Base-by-base conservation (phyloP, 2,329 filamentous ascomycete species). In the Rugonectria rugulosa region DNA sequence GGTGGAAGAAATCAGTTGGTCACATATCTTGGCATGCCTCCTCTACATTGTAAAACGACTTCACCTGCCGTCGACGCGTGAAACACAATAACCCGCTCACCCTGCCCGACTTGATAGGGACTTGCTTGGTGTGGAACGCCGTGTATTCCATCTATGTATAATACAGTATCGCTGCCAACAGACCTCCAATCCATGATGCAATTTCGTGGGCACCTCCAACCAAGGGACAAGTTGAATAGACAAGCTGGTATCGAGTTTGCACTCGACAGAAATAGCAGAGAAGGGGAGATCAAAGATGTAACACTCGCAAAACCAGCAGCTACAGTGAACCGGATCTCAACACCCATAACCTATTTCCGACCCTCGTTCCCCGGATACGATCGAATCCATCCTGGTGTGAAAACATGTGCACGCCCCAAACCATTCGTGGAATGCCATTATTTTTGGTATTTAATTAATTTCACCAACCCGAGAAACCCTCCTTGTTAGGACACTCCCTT, bases 301-400 rank as follows among this genome's bases (percentile, higher is more conserved):
- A 63, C 56, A 65, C 58, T 64, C 49, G 62, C 64, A 66, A 63
- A 67, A 63, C 58, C 62, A 57, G 63, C 59, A 57, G 60, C 59
- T 58, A 40, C 63, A 56, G 48, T 60, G 56, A 54, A 48, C 57
- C 51, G 36, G 56, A 57, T 53, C 54, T 57, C 36, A 40, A 29
- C 45, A 48, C 21, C 45, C 57, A 46, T 41, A 19, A 19, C n/a
- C 32, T 56, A 55, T 56, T 53, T 51, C 49, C n/a, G n/a, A n/a
- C n/a, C 31, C 23, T 34, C 40, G 11, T 27, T 26, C 20, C 55
- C 46, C 51, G 40, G 42, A 37, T 23, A 21, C 32, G 36, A 19
- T 49, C 36, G 46, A 62, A 50, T 34, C 50, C 63, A 65, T 65
- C 65, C 59, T 64, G 62, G 57, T 26, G 36, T 44, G 59, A 60